A percentile compares a stretch with the other conserved stretches of the same genome.
These are phyloP conservation scores for Aristolochia californica DNA, from an alignment of 164 flowering plant genomes.

Conservation along the genomic window DNA sequence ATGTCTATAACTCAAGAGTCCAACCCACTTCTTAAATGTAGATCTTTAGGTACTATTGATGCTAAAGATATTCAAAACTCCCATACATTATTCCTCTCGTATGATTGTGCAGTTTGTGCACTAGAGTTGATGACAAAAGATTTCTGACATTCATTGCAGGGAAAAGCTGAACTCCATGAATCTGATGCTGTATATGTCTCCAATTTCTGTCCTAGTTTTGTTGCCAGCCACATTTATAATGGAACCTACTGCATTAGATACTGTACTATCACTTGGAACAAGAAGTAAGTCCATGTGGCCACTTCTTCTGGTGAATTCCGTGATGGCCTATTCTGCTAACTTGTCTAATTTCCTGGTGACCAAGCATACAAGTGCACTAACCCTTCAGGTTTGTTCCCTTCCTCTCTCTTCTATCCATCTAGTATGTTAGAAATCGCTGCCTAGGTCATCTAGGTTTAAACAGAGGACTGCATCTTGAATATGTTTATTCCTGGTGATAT, in stretches of 20 bases:
- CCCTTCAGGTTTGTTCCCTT: conserved; percentile 66
- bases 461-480: not conserved
- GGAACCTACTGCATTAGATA: conserved; percentile 63
- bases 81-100: not conserved
- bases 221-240: conserved; percentile 61
- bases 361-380: conserved; percentile 92
- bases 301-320: conserved; percentile 70
- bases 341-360: conserved; percentile 90
- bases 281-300: conserved; percentile 55
- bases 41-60: not conserved
- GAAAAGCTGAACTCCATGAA: conserved; percentile 97
- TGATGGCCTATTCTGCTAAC: conserved; percentile 78
- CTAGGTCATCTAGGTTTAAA: too few species aligned
- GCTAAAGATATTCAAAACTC: not conserved
- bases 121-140: not conserved
- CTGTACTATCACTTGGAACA: conserved; percentile 33
- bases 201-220: conserved; percentile 69
- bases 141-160: conserved; percentile 30
- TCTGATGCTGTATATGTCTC: conserved; percentile 88
- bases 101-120: not conserved
- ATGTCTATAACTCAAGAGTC: not conserved
- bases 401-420: not conserved
- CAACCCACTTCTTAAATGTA: too few species aligned
- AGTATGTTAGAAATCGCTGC: not conserved
- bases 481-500: not conserved